Base-by-base conservation (phyloP, 2,329 filamentous ascomycete species). In the Nemania sp. region DNA sequence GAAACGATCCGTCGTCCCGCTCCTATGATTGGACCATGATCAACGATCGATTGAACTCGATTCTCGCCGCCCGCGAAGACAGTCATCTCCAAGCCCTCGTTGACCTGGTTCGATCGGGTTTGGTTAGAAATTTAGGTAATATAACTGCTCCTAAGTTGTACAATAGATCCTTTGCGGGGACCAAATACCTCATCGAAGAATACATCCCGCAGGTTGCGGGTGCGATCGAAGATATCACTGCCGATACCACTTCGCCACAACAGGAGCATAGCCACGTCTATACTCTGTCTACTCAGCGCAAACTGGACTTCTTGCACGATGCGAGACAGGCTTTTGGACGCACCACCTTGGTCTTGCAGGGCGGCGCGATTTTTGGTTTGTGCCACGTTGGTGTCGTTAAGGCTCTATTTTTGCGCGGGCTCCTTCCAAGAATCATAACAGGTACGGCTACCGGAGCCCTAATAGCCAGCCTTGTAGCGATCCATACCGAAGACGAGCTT, bases 321-420 rank as follows among this genome's bases (percentile, higher is more conserved):
- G 91, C 91, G 8, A 81, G 92, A 9, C 90, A 94, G 69, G 90
- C 91, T 0, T 95, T 96, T 72, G 93, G 92, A 8, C 81, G 91
- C 60, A 94, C 87, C 51, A 91, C 89, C 1, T 78, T 97, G 20
- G 88, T 97, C 4, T 73, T 97, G 1, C 91, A 97, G 69, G 92
- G 92, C 42, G 92, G 93, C 12, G 89, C 91, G 36, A 93, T 96
- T 53, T 96, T 97, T 65, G 92, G 92, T 2, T 75, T 96, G 8
- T 96, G 90, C 64, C 93, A 97, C 71, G 72, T 97, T 4, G 92
- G 92, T 6, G 91, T 97, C 5, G 89, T 96, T 33, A 96, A 93
- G 68, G 91, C 91, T 2, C 75, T 97, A 34, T 90, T 92, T 71
- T 74, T 91, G 30, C 83, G 89, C 23, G 90, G 90, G 0, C 74